Evolutionary conservation across 106 monocot genomes (phyloP), one percentile per base, ranked within the genome.

Genomic region (Dendrobium huoshanense): DNA sequence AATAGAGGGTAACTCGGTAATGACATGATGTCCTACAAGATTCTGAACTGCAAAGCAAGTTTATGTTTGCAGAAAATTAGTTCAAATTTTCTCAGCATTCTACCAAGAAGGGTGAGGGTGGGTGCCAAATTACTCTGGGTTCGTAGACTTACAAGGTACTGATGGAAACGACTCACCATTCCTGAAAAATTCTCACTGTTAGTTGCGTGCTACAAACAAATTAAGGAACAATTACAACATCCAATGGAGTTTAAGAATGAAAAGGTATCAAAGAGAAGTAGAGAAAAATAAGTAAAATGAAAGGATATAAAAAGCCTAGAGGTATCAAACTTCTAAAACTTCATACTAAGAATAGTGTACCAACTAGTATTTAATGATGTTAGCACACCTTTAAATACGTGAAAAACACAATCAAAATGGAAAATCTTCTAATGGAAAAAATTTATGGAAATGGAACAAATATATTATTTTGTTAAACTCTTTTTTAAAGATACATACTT

Each of bases 1-100:
- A 70, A 70, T 37, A 37, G 70, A 70, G 37, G 70, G 70, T 27
- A 70, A 31, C 70, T 70, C 70, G 11, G 70, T 70, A 33, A 31
- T 16, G 15, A 70, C 70, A 33, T 70, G 18, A 37, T 13, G 70
- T 9, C 70, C 70, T 70, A n/a, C 70, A 19, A 13, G 1, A 37
- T 70, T 33, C 70, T 70, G 33, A 70, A 70, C 70, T 70, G 70
- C 70, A 31, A 33, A 70, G n/a, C 22, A 20, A 27, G 7, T 4
- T 8, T 70, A 4, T 31, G 70, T 37, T 37, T 37, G 15, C 2
- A 70, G 37, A 70, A 31, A 33, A 33, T 31, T 70, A 70, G 70
- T 31, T 9, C 27, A 70, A 33, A 33, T 33, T 70, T 29, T 70
- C 70, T 8, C 27, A 37, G 33, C 15, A 31, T 3, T 70, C 3